phyloP scores from a whole-genome alignment of 2,329 filamentous ascomycete genomes.

The Mycocentrospora acerina region DNA sequence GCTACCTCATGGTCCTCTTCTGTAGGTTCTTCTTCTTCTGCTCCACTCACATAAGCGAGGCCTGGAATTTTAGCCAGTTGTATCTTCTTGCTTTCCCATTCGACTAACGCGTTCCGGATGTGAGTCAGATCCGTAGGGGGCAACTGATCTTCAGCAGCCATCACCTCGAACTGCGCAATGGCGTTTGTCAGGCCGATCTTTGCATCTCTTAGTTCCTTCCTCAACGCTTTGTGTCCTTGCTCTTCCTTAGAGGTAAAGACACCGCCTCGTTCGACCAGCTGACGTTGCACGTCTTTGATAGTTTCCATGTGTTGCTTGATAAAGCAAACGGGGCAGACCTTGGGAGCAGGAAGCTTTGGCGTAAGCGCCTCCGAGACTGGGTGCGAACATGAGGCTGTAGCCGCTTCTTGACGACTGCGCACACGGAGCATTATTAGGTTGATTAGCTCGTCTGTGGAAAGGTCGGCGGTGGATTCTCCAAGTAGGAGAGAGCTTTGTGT shows the following conservation, averaged over 20 bases:
- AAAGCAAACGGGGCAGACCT: conserved; percentile 7
- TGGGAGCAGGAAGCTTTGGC: background rate
- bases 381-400: background rate
- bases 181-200: conserved; percentile 11
- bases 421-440: too few species aligned
- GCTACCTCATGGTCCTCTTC: conserved; percentile 8
- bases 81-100: conserved; percentile 10
- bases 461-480: too few species aligned
- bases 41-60: conserved; percentile 3
- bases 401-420: too few species aligned
- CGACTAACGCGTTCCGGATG: conserved; percentile 5
- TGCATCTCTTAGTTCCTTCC: conserved; percentile 4
- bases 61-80: conserved; percentile 12
- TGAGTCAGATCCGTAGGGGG: conserved; percentile 1
- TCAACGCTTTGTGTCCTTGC: conserved; percentile 2
- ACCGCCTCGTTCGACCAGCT: conserved; percentile 5
- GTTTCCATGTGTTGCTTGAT: conserved; percentile 1
- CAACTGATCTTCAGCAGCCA: conserved; percentile 1
- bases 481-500: too few species aligned
- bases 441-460: too few species aligned
- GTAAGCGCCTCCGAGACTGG: background rate
- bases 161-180: conserved; percentile 4
- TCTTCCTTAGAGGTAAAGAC: conserved; percentile 2
- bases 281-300: conserved; percentile 3
- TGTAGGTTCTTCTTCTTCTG: conserved; percentile 7